Base-by-base conservation (phyloP, 345 rosid species). In the Brassica incana region DNA sequence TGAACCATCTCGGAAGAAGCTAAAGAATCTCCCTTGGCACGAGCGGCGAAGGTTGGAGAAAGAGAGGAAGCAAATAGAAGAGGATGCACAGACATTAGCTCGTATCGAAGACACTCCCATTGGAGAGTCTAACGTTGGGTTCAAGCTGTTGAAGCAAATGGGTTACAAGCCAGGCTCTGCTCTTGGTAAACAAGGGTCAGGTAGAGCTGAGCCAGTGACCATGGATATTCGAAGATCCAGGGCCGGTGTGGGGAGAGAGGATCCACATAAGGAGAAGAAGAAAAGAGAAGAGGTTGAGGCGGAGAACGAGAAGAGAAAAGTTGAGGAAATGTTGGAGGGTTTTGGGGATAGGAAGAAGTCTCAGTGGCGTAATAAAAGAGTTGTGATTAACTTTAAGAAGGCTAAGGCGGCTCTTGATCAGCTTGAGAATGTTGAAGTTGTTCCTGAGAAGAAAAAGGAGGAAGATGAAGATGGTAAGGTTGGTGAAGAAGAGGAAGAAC, bases 151-250 rank as follows among this genome's bases (percentile, higher is more conserved):
- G 71, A 87, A 90, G 87, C 93, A 87, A 77, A 95, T 95, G 98
- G 98, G 99, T 79, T 93, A 93, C 83, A 88, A 73, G 52, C 99
- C 99, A 7, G 98, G 97, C n/a, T 85, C 87, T 0, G 87, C 97
- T 58, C 86, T 95, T 77, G 97, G 97, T 52, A 95, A 89, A 83
- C 88, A 90, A 73, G 95, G 95, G 2, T 79, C 81, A 4, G 97
- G 97, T 29, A 85, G 81, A 20, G 89, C 86, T 9, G 95, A 90
- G 77, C 98, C 98, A 0, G 92, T 95, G 72, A 93, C 92, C 32
- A 69, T 95, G 25, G 80, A 91, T 79, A 95, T 95, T 83, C 83
- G 95, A 66, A 86, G 99, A 73, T 88, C 98, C 0, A 85, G 98
- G 56, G 94, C 93, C 2, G 98, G 97, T 77, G 89, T 95, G 59